Evolutionary conservation across 768 basidiomycete species (phyloP).

Genomic region (Xerocomus potaroensis): DNA sequence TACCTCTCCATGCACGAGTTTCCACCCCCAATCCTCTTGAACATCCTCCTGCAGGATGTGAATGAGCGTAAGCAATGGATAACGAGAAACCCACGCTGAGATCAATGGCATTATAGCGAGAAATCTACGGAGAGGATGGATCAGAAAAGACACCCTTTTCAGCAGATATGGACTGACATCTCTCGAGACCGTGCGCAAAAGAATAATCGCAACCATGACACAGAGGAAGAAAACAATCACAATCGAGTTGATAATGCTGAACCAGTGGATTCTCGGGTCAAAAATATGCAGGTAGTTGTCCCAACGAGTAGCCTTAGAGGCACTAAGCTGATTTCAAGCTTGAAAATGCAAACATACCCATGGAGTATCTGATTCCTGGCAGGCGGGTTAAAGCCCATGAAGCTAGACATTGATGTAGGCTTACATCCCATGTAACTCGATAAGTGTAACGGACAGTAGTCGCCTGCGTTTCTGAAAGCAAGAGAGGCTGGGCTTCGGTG

Average conservation of each 20-base stretch:
- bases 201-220: conserved; percentile 89
- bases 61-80: not conserved
- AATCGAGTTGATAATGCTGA: conserved; percentile 88
- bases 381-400: conserved; percentile 1
- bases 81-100: conserved; percentile 56
- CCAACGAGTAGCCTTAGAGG: conserved; percentile 83
- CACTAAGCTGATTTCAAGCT: conserved; percentile 6
- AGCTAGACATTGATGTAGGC: conserved; percentile 21
- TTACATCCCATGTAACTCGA: conserved; percentile 79
- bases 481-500: conserved; percentile 41
- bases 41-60: conserved; percentile 69
- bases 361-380: conserved; percentile 76
- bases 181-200: conserved; percentile 79
- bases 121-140: conserved; percentile 10
- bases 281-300: conserved; percentile 94
- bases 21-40: conserved; percentile 99
- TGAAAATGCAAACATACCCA: conserved; percentile 48
- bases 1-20: conserved; percentile 93
- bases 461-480: conserved; percentile 54
- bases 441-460: conserved; percentile 84
- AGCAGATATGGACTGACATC: conserved; percentile 52
- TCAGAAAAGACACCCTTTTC: not conserved
- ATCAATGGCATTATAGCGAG: conserved; percentile 91
- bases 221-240: conserved; percentile 91
- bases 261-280: conserved; percentile 95